phyloP scores from a whole-genome alignment of 1,284 basidiomycete species.

The Leccinum fallax region DNA sequence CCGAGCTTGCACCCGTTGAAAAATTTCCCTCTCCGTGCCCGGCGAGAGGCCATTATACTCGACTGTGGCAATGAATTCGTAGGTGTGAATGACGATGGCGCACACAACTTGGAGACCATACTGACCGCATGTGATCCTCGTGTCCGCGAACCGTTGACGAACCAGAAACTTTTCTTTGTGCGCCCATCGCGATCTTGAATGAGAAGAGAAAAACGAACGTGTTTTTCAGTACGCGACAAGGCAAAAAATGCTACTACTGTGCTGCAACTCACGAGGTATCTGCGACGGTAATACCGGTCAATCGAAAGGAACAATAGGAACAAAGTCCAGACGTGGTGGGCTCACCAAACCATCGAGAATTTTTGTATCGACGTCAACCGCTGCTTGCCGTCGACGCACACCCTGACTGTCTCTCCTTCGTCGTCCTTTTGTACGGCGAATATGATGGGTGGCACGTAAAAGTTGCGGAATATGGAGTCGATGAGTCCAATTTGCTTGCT shows the following conservation, averaged over 20 bases:
- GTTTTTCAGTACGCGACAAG: slow-evolving; percentile 2
- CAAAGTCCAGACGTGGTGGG: background rate
- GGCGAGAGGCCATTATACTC: slow-evolving; percentile 55
- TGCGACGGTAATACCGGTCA: slow-evolving; percentile 21
- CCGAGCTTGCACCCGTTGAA: slow-evolving; percentile 77
- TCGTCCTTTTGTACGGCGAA: slow-evolving; percentile 59
- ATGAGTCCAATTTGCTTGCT: slow-evolving; percentile 71
- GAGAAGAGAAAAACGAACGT: background rate
- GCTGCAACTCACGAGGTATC: slow-evolving; percentile 50
- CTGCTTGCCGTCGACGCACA: slow-evolving; percentile 80
- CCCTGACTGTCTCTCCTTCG: slow-evolving; percentile 53
- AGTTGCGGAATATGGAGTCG: slow-evolving; percentile 75
- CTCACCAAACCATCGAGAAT: slow-evolving; percentile 67
- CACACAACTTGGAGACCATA: background rate
- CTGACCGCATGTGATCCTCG: slow-evolving; percentile 66
- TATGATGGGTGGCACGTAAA: slow-evolving; percentile 73
- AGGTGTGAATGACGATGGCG: background rate
- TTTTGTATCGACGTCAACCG: slow-evolving; percentile 71
- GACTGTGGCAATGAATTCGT: slow-evolving; percentile 40
- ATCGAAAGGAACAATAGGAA: background rate
- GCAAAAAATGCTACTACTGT: background rate
- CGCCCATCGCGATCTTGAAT: slow-evolving; percentile 46
- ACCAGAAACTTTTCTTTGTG: slow-evolving; percentile 64
- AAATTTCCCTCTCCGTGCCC: slow-evolving; percentile 65
- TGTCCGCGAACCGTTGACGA: slow-evolving; percentile 51